A percentile compares a stretch with the other conserved stretches of the same genome.
These are phyloP conservation scores for Parietaria judaica DNA, from an alignment of 306 rosid species.

Conservation along the genomic window DNA sequence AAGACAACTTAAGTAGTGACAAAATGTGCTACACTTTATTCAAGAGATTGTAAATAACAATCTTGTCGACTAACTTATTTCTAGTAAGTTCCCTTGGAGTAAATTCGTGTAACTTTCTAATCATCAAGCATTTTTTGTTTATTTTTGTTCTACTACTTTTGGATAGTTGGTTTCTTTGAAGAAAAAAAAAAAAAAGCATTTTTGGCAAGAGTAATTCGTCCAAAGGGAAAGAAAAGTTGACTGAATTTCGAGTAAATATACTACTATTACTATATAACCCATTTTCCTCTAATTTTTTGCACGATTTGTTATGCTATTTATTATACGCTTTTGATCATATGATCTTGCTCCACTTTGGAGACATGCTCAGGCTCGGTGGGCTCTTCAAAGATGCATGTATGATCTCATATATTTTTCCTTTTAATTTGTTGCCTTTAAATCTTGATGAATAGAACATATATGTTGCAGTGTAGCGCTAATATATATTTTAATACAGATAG, in stretches of 20 bases:
- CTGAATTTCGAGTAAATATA: neutral
- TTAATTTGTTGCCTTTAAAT: neutral
- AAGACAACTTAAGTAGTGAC: too few relatives aligned
- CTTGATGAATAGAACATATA: neutral
- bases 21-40: too few relatives aligned
- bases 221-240: neutral
- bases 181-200: neutral
- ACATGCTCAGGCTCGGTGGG: slow-evolving; percentile 7
- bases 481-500: neutral
- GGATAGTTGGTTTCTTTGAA: neutral
- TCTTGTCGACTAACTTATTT: too few relatives aligned
- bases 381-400: neutral
- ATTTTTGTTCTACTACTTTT: neutral
- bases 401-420: neutral
- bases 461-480: neutral
- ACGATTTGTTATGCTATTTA: neutral
- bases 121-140: neutral
- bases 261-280: neutral
- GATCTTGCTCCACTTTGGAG: slow-evolving; percentile 7
- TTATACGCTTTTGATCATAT: neutral
- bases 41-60: too few relatives aligned
- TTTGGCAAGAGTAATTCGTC: neutral
- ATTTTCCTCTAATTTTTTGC: neutral
- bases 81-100: too few relatives aligned
- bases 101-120: too few relatives aligned